Evolutionary conservation across 345 rosid species (phyloP).

Genomic region (Mallotus nudiflorus): DNA sequence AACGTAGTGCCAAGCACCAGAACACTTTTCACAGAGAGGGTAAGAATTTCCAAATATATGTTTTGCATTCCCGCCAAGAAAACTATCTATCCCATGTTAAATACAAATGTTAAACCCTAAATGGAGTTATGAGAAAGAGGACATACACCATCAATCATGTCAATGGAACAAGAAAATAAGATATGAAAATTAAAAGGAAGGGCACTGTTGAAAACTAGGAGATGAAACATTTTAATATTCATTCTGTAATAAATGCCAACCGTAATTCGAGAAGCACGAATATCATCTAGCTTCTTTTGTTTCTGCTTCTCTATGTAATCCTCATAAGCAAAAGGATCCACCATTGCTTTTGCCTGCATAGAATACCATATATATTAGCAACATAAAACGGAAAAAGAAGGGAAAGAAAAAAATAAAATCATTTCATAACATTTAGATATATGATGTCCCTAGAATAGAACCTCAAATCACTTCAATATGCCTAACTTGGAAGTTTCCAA

Average conservation of each 20-base stretch:
- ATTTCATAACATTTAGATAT: not conserved
- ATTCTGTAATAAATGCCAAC: slow-evolving; percentile 39
- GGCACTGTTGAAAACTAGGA: not conserved
- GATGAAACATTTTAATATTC: not conserved
- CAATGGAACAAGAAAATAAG: not conserved
- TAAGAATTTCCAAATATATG: not conserved
- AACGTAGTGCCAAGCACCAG: not conserved
- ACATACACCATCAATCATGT: not conserved
- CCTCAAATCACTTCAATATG: not conserved
- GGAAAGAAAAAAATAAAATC: no score
- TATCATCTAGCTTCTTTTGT: slow-evolving; percentile 59
- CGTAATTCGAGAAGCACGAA: slow-evolving; percentile 62
- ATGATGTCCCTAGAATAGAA: not conserved
- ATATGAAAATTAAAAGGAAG: not conserved
- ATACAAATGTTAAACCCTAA: not conserved
- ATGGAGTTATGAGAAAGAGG: not conserved
- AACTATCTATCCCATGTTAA: not conserved
- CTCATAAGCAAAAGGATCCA: slow-evolving; percentile 73
- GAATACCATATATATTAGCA: not conserved
- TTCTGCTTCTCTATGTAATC: slow-evolving; percentile 58
- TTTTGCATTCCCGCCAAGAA: not conserved
- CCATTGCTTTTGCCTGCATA: slow-evolving; percentile 64
- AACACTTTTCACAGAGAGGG: not conserved
- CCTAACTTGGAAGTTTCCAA: not conserved
- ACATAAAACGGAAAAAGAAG: slow-evolving; percentile 10